These are phyloP conservation scores for Kwoniella shandongensis DNA, from an alignment of 768 basidiomycete genomes.

Conservation along the genomic window DNA sequence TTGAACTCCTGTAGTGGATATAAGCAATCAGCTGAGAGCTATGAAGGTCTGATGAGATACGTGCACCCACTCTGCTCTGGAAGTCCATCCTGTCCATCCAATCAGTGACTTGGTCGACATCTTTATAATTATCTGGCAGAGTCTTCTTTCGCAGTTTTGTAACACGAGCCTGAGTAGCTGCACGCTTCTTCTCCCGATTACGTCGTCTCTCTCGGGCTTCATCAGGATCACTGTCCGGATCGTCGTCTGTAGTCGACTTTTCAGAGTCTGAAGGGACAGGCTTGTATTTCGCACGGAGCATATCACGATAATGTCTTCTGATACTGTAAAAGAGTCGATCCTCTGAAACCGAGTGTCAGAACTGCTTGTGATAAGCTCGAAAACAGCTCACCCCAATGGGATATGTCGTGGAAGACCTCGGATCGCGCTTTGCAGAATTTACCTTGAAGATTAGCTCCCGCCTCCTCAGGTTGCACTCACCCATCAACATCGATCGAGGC, in stretches of 20 bases:
- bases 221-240: conserved; percentile 22
- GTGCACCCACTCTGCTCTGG: conserved; percentile 33
- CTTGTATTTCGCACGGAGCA: conserved; percentile 41
- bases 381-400: conserved; percentile 59
- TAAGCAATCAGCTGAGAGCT: neutral
- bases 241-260: conserved; percentile 12
- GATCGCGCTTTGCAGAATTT: conserved; percentile 40
- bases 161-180: conserved; percentile 19
- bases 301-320: conserved; percentile 38
- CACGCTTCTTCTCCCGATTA: conserved; percentile 6
- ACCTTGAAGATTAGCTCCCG: conserved; percentile 22
- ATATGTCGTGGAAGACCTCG: conserved; percentile 43
- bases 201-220: conserved; percentile 13
- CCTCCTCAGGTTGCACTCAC: conserved; percentile 14
- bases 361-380: too few relatives aligned
- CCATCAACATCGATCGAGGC: conserved; percentile 27
- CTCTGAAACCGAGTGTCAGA: conserved; percentile 64
- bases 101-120: conserved; percentile 43
- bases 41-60: neutral
- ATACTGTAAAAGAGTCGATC: conserved; percentile 34
- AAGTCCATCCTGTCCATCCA: conserved; percentile 47
- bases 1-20: conserved; percentile 30
- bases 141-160: conserved; percentile 5
- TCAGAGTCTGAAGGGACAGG: conserved; percentile 51
- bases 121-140: conserved; percentile 23